Evolutionary conservation across 495 filamentous ascomycete species (phyloP).

Genomic region (Pyronema domesticum): DNA sequence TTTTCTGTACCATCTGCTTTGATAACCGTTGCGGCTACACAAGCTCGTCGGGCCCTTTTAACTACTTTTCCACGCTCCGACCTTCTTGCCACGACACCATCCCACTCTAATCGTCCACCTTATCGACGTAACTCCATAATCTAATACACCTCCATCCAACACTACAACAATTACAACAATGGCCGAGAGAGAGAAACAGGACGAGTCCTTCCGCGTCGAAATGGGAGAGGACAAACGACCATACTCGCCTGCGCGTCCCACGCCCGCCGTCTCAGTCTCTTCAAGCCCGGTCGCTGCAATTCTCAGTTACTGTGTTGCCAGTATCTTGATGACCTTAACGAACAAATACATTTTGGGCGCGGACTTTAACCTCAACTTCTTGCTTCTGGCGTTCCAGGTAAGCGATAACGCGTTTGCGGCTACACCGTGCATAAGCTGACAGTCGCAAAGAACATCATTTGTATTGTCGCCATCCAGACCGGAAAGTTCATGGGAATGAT

Average conservation of each 20-base stretch:
- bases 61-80: too few relatives aligned
- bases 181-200: conserved; percentile 71
- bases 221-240: conserved; percentile 42
- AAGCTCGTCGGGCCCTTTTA: background rate
- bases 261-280: conserved; percentile 29
- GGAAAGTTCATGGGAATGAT: conserved; percentile 75
- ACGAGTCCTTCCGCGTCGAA: conserved; percentile 52
- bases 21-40: background rate
- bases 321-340: conserved; percentile 95
- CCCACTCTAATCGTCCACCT: too few relatives aligned
- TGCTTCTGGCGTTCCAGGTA: conserved; percentile 86
- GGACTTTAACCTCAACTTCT: conserved; percentile 92
- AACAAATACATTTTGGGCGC: conserved; percentile 94
- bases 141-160: background rate
- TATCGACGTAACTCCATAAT: background rate
- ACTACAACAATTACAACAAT: conserved; percentile 25
- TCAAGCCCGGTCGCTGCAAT: conserved; percentile 68
- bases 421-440: conserved; percentile 11
- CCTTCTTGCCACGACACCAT: too few relatives aligned
- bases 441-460: conserved; percentile 58
- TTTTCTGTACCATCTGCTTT: background rate
- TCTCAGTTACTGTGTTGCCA: conserved; percentile 78
- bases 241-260: conserved; percentile 31
- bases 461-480: conserved; percentile 68
- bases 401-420: conserved; percentile 8